These are phyloP conservation scores for Rutidosis leptorrhynchoides DNA, from an alignment of 129 eudicot species.

Conservation along the genomic window DNA sequence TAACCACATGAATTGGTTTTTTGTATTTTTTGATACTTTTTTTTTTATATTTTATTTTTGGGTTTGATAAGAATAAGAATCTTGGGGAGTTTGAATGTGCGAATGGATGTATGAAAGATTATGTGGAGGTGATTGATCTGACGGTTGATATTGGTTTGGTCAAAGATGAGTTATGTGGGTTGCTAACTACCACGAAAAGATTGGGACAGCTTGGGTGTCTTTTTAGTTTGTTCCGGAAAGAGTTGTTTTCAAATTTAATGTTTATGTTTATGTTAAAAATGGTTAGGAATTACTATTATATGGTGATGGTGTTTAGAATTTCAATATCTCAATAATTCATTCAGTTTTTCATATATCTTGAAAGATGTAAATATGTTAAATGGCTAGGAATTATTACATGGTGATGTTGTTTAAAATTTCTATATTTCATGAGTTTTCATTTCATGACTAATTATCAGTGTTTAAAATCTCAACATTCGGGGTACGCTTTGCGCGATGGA, in stretches of 20 bases:
- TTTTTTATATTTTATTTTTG: background rate
- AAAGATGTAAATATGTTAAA: too few relatives aligned
- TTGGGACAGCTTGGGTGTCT: slow-evolving; percentile 21
- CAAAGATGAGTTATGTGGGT: slow-evolving; percentile 2
- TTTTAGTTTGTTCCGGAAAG: background rate
- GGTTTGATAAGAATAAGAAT: slow-evolving; percentile 27
- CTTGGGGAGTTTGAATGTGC: slow-evolving; percentile 11
- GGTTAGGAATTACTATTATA: slow-evolving; percentile 4
- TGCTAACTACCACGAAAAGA: slow-evolving; percentile 22
- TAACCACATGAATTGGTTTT: slow-evolving; percentile 23
- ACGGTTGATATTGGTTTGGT: slow-evolving; percentile 29
- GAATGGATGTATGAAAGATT: background rate
- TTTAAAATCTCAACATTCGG: too few relatives aligned
- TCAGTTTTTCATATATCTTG: too few relatives aligned
- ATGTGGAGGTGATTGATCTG: slow-evolving; percentile 26
- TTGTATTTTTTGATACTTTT: background rate
- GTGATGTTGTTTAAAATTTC: background rate
- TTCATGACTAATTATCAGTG: too few relatives aligned
- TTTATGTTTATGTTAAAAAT: too few relatives aligned
- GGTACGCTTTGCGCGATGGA: too few relatives aligned
- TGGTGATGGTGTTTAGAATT: background rate
- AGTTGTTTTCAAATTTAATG: slow-evolving; percentile 12
- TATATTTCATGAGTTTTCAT: too few relatives aligned
- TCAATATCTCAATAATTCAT: too few relatives aligned
- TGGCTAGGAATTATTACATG: slow-evolving; percentile 6